Evolutionary conservation across 1,284 basidiomycete genomes (phyloP).

Genomic region (Quambalaria eucalypti): DNA sequence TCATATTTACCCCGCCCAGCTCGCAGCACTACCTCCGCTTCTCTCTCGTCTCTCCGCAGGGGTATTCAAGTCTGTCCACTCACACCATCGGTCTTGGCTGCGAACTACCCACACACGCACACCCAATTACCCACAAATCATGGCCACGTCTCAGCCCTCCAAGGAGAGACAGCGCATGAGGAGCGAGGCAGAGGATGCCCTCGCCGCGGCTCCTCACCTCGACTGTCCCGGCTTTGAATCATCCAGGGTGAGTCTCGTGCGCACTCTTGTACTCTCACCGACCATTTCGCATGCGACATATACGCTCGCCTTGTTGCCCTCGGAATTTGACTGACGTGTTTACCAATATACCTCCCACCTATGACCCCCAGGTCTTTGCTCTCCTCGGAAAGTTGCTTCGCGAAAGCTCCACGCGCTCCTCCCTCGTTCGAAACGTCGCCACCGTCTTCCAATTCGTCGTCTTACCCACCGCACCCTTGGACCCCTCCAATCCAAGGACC

Average conservation of each 20-base stretch:
- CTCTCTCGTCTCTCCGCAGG: too few relatives aligned
- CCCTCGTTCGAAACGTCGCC: constrained; percentile 27
- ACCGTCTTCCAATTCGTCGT: constrained; percentile 41
- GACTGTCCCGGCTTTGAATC: constrained; percentile 34
- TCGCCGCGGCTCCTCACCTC: constrained; percentile 21
- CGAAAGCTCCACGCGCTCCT: constrained; percentile 22
- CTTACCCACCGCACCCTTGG: constrained; percentile 26
- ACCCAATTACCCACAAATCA: too few relatives aligned
- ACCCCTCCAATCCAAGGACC: constrained; percentile 32
- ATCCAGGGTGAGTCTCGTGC: too few relatives aligned
- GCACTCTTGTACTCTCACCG: too few relatives aligned
- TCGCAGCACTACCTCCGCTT: too few relatives aligned
- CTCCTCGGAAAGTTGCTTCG: constrained; percentile 26
- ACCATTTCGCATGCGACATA: constrained; percentile 10
- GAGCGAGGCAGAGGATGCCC: constrained; percentile 23
- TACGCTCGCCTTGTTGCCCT: neutral
- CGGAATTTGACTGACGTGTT: neutral
- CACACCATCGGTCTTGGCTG: too few relatives aligned
- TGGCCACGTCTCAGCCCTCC: too few relatives aligned
- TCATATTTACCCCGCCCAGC: too few relatives aligned
- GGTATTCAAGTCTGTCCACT: too few relatives aligned
- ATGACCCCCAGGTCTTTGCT: constrained; percentile 19
- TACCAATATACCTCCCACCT: neutral
- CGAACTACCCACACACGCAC: too few relatives aligned
- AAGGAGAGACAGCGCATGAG: constrained; percentile 7